phyloP scores from a whole-genome alignment of 2,329 filamentous ascomycete species.

The Phyllosticta capitalensis region DNA sequence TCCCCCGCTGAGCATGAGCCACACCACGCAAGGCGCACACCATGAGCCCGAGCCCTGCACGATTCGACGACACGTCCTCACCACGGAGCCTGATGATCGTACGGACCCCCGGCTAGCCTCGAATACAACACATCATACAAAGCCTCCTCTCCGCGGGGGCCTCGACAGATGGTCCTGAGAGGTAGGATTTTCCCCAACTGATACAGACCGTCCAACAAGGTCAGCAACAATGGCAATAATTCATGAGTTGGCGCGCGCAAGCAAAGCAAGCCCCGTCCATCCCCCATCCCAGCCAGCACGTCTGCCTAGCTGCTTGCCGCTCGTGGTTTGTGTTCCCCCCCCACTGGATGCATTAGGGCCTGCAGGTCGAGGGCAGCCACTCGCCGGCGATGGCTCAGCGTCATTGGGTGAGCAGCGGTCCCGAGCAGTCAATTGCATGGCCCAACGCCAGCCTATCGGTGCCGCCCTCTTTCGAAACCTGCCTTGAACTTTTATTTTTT shows the following conservation, averaged over 20 bases:
- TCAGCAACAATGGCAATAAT: no score
- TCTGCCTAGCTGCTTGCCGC: constrained; percentile 7
- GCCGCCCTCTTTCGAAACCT: neutral
- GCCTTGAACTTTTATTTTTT: neutral
- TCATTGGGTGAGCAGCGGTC: neutral
- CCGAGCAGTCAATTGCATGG: neutral
- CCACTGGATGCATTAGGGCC: constrained; percentile 7
- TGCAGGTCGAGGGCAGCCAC: constrained; percentile 11
- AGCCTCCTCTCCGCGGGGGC: neutral
- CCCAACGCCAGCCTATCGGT: neutral
- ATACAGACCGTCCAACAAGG: no score
- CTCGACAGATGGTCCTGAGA: neutral
- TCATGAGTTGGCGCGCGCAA: neutral
- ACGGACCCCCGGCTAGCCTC: neutral
- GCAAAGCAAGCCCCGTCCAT: no score
- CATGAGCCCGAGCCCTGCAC: neutral
- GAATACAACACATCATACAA: neutral
- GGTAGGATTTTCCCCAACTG: neutral
- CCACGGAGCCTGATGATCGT: neutral
- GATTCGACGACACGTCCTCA: neutral
- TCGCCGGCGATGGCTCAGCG: neutral
- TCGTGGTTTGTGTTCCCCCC: neutral
- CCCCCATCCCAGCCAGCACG: constrained; percentile 7
- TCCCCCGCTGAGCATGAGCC: neutral
- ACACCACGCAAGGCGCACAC: neutral